Base-by-base conservation (phyloP, 2,329 filamentous ascomycete species). In the Orbilia blumenaviensis region DNA sequence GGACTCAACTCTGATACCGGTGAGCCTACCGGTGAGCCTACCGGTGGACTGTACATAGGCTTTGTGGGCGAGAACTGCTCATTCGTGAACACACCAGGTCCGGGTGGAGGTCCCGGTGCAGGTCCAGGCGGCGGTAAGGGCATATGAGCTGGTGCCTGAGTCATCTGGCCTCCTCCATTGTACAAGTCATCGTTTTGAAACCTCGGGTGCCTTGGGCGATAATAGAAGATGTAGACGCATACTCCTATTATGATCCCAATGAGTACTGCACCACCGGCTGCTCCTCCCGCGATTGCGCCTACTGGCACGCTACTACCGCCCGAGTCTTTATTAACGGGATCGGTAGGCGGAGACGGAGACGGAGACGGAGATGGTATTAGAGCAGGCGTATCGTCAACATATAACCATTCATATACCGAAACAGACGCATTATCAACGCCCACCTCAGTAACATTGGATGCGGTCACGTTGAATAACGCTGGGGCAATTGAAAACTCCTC, bases 401-500 rank as follows among this genome's bases (percentile, higher is more conserved):
- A 23, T 18, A 67, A 25, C 54, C 66, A 52, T 18, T 25, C 23
- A 29, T 58, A 1, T 9, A 16, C 84, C 9, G 88, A 88, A 1
- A 90, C 85, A 0, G 84, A 79, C 14, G 81, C 79, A 9, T 82
- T 81, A 4, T 86, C 86, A 6, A 82, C 83, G 16, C 82, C 82
- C 60, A 90, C 89, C 82, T 89, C 87, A 29, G 84, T 78, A 8
- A 90, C 81, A 56, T 84, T 84, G 4, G 84, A 84, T 4, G 78
- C 69, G 0, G 85, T 86, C 2, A 85, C 83, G 80, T 90, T 87
- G 82, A 88, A 89, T 60, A 85, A 86, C 9, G 89, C 89, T 81
- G 90, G 88, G 0, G 90, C 91, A 18, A 92, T 82, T 0, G 88
- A 89, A 78, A 92, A 89, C 82, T 90, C 85, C 80, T 91, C 88